Conservation (phyloP, 768 basidiomycete species). For the Mycena epipterygia region DNA sequence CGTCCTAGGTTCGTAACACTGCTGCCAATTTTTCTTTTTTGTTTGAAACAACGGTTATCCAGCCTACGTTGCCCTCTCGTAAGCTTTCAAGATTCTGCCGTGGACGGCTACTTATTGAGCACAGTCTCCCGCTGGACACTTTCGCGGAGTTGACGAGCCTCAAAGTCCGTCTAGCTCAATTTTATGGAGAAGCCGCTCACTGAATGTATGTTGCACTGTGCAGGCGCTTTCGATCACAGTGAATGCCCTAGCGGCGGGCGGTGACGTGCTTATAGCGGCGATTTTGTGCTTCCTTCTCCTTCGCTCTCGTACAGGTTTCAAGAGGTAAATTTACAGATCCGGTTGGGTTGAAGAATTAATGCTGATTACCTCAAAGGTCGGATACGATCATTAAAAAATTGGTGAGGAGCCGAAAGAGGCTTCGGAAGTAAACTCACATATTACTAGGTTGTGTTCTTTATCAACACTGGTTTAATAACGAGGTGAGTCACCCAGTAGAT, state of each 20-base stretch:
- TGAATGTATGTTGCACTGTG: background rate
- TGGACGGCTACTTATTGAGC: background rate
- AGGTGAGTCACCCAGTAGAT: background rate
- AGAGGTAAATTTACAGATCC: background rate
- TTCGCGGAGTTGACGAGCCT: background rate
- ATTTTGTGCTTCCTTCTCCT: slow-evolving; percentile 11
- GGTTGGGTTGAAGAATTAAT: background rate
- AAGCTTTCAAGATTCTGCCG: background rate
- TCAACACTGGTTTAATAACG: slow-evolving; percentile 5
- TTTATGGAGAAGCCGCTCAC: background rate
- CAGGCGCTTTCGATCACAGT: background rate
- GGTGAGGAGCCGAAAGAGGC: background rate
- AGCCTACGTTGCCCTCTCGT: slow-evolving; percentile 2
- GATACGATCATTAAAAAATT: slow-evolving; percentile 6
- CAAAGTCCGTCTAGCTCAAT: background rate
- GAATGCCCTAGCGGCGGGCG: background rate
- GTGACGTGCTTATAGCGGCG: background rate
- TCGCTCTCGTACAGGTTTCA: slow-evolving; percentile 3
- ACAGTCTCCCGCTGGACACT: background rate
- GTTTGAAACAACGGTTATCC: background rate
- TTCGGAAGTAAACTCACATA: background rate
- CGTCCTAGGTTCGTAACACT: background rate
- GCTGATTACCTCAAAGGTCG: background rate
- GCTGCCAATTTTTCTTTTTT: background rate
- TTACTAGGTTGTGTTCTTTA: slow-evolving; percentile 3